These are phyloP conservation scores for Sarocladium brachiariae DNA, from an alignment of 2,329 filamentous ascomycete species.

Conservation along the genomic window DNA sequence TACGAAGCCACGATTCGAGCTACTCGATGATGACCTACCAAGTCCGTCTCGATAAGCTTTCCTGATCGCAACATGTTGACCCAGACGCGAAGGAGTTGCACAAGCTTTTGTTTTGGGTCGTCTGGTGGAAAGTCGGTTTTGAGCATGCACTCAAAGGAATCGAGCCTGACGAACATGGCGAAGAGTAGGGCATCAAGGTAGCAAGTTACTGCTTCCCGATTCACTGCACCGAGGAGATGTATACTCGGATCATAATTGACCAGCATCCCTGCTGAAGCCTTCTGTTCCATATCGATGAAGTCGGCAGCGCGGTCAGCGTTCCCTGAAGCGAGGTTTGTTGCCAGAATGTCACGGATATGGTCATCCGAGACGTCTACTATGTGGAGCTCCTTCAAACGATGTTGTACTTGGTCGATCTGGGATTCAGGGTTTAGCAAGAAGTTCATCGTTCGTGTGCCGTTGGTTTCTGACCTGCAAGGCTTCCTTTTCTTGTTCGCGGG, in stretches of 20 bases:
- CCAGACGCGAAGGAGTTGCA: slow-evolving; percentile 78
- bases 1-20: not conserved
- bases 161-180: slow-evolving; percentile 87
- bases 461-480: not conserved
- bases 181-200: slow-evolving; percentile 89
- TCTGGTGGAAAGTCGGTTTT: slow-evolving; percentile 67
- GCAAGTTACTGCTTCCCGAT: slow-evolving; percentile 83
- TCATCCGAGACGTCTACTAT: slow-evolving; percentile 49
- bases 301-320: slow-evolving; percentile 70
- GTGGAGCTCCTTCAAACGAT: slow-evolving; percentile 34
- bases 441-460: too few relatives aligned
- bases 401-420: slow-evolving; percentile 35
- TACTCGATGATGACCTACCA: slow-evolving; percentile 47
- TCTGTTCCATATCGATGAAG: slow-evolving; percentile 69
- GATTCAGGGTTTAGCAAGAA: not conserved
- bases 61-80: slow-evolving; percentile 86
- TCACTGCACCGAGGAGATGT: slow-evolving; percentile 76
- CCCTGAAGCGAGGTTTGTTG: slow-evolving; percentile 57
- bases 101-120: slow-evolving; percentile 62
- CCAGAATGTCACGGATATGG: slow-evolving; percentile 47
- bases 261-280: slow-evolving; percentile 74
- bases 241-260: slow-evolving; percentile 65
- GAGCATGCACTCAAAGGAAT: slow-evolving; percentile 88
- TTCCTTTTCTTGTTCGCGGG: slow-evolving; percentile 1
- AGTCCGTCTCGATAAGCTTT: slow-evolving; percentile 74